These are phyloP conservation scores for Rhododendron kiyosumense DNA, from an alignment of 148 eudicot species.

Conservation along the genomic window DNA sequence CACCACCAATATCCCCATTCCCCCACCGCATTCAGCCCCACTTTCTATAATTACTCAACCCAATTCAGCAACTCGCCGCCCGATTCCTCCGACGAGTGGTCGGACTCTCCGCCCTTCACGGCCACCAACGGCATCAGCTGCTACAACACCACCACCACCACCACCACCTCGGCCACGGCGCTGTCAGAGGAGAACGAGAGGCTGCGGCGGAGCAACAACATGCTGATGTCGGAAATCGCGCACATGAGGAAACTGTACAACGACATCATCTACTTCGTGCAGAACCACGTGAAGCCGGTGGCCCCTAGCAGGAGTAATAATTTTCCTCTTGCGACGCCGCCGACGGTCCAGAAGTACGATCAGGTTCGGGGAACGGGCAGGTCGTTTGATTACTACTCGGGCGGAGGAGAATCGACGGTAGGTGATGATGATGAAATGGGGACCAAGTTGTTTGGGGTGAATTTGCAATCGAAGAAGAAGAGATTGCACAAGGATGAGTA, in stretches of 20 bases:
- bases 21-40: background rate
- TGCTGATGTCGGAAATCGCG: conserved; percentile 75
- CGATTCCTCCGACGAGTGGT: conserved; percentile 49
- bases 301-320: conserved; percentile 31
- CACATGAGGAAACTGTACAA: conserved; percentile 87
- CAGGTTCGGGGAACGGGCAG: background rate
- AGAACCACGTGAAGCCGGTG: conserved; percentile 85
- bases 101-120: conserved; percentile 25
- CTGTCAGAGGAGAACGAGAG: conserved; percentile 76
- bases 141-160: background rate
- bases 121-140: background rate
- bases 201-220: conserved; percentile 57
- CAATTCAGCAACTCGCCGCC: conserved; percentile 60
- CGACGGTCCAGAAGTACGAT: conserved; percentile 15
- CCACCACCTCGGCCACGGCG: conserved; percentile 26
- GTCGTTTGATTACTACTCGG: background rate
- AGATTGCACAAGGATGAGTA: conserved; percentile 54
- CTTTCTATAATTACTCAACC: conserved; percentile 33
- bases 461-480: conserved; percentile 66
- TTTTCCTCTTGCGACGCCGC: conserved; percentile 13
- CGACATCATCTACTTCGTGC: conserved; percentile 82
- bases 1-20: conserved; percentile 26
- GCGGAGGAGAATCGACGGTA: background rate
- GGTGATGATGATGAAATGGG: background rate
- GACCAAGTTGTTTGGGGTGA: conserved; percentile 69